Evolutionary conservation across 345 rosid genomes (phyloP).

Genomic region (Salix suchowensis): DNA sequence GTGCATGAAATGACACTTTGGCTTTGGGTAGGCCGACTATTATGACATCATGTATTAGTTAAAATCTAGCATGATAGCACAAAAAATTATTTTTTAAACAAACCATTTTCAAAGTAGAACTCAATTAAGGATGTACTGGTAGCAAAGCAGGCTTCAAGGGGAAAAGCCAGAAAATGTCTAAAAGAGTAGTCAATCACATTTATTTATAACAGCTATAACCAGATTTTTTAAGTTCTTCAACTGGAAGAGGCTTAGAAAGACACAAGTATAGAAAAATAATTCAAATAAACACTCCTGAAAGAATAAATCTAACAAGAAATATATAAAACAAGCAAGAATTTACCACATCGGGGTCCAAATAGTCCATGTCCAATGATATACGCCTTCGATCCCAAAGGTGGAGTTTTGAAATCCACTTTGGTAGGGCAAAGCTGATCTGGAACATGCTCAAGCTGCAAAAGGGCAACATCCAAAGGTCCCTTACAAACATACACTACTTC

Average conservation of each 20-base stretch:
- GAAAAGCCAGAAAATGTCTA: not conserved
- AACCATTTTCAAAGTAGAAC: too few species aligned
- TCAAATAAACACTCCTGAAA: not conserved
- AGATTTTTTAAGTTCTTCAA: not conserved
- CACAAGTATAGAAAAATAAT: not conserved
- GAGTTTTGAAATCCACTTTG: conserved; percentile 40
- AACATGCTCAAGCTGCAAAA: conserved; percentile 59
- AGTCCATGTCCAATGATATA: conserved; percentile 86
- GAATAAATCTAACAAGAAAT: conserved; percentile 5
- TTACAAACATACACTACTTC: conserved; percentile 63
- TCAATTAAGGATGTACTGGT: not conserved
- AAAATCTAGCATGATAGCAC: not conserved
- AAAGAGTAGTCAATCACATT: not conserved
- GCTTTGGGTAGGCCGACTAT: too few species aligned
- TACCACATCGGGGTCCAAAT: conserved; percentile 87
- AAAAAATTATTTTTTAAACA: not conserved
- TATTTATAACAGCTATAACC: not conserved
- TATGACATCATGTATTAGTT: not conserved
- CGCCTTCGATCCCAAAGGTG: conserved; percentile 63
- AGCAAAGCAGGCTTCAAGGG: not conserved
- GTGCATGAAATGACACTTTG: too few species aligned
- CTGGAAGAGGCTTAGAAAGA: not conserved
- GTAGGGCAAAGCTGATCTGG: conserved; percentile 58
- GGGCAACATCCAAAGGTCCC: conserved; percentile 82
- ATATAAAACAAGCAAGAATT: conserved; percentile 14